phyloP scores from a whole-genome alignment of 331 rosid genomes.

The Telfairia occidentalis region DNA sequence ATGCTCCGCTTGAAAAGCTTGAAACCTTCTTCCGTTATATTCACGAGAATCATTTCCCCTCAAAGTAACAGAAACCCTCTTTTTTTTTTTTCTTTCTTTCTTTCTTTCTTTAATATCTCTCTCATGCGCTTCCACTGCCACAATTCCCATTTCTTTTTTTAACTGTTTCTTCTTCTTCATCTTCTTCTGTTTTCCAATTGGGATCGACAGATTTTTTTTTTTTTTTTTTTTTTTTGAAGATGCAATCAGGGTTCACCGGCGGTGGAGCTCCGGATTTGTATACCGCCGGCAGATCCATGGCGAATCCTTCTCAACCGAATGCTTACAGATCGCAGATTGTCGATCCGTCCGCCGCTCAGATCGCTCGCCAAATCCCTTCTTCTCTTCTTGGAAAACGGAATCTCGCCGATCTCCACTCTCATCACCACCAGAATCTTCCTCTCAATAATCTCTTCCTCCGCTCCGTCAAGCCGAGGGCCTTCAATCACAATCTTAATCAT shows the following conservation, averaged over 20 bases:
- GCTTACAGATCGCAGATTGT: constrained; percentile 42
- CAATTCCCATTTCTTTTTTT: background rate
- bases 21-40: constrained; percentile 6
- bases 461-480: constrained; percentile 46
- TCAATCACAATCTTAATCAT: no score
- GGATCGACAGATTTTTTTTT: background rate
- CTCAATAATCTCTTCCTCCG: constrained; percentile 33
- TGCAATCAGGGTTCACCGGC: constrained; percentile 61
- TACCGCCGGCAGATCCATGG: constrained; percentile 31
- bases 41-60: background rate
- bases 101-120: no score
- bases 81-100: no score
- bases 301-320: constrained; percentile 29
- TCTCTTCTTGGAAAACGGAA: constrained; percentile 45
- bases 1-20: background rate
- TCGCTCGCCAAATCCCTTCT: constrained; percentile 27
- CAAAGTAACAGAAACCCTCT: background rate
- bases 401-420: constrained; percentile 48
- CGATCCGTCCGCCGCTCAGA: constrained; percentile 48
- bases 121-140: no score
- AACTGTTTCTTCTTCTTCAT: background rate
- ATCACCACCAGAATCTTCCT: constrained; percentile 22
- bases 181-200: background rate
- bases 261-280: constrained; percentile 47
- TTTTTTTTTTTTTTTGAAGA: background rate